Evolutionary conservation across 495 filamentous ascomycete species (phyloP), one percentile per base, ranked within the genome.

Genomic region (Melanomma pulvis-pyrius): DNA sequence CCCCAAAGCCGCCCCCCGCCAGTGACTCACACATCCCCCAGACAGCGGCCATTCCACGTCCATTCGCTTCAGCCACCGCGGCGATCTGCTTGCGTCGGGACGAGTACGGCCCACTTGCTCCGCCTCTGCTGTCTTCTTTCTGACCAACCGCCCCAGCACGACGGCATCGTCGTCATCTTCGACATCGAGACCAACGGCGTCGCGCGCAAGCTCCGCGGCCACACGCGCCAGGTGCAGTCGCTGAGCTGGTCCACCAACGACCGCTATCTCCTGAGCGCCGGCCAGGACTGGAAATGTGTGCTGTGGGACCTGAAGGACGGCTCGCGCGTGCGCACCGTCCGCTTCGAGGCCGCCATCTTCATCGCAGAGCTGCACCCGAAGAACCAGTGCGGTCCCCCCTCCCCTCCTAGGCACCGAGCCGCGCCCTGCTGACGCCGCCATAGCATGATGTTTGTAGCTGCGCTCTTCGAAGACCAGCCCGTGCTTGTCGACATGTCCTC

Each of bases 151-250:
- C 30, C 59, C 51, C 71, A 89, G 84, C 81, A 90, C 63, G 93
- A 98, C 79, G 94, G 94, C 67, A 92, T 89, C 17, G 89, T 98
- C 49, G 89, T 97, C 34, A 90, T 99, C 57, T 99, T 96, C 81
- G 94, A 99, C 74, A 83, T 97, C 46, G 96, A 97, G 74, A 98
- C 96, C 28, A 94, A 93, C 81, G 92, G 93, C 39, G 89, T 98
- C 19, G 94, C 94, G 44, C 88, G 92, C 59, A 97, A 97, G 75
- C 82, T 98, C 34, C 85, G 90, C 57, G 94, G 94, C 7, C 94
- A 99, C 78, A 93, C 90, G 19, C 82, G 88, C 63, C 92, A 94
- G 71, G 90, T 98, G 44, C 92, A 94, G 64, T 94, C 90, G 13
- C 75, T 98, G 22, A 88, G 93, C 77, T 99, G 94, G 94, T 96